Percentiles rank a stretch among this genome's conserved stretches.
Conservation (phyloP, 2,329 filamentous ascomycete genomes). For the Elsinoe ampelina region DNA sequence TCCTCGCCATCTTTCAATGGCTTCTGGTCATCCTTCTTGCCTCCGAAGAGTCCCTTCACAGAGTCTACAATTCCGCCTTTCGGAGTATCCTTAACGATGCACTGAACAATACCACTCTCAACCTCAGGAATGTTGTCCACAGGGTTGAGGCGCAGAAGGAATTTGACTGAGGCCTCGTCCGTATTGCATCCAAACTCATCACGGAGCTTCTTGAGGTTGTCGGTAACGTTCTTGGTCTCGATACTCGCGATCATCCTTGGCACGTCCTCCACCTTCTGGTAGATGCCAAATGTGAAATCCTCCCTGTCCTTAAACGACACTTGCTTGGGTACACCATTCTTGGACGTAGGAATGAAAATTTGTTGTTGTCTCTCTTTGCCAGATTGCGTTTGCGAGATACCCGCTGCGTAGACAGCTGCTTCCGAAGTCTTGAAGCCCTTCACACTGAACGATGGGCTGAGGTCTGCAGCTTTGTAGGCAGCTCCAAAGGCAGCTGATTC, state of each 20-base stretch:
- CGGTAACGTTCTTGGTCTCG: conserved; percentile 76
- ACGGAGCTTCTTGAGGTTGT: conserved; percentile 66
- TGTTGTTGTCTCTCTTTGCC: conserved; percentile 65
- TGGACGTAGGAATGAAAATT: conserved; percentile 70
- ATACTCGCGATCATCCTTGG: conserved; percentile 58
- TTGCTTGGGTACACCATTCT: conserved; percentile 71
- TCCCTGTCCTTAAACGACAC: conserved; percentile 72
- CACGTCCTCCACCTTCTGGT: conserved; percentile 54
- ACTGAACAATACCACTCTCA: conserved; percentile 66
- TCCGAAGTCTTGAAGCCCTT: conserved; percentile 91
- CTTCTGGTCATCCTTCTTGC: conserved; percentile 76
- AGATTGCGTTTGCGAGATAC: conserved; percentile 63
- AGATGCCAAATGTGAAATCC: conserved; percentile 73
- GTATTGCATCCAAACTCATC: conserved; percentile 69
- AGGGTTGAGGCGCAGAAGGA: conserved; percentile 62
- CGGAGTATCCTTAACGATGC: conserved; percentile 62
- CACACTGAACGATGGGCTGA: conserved; percentile 92
- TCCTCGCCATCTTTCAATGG: conserved; percentile 51
- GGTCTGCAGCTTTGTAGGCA: conserved; percentile 81
- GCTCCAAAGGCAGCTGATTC: conserved; percentile 95
- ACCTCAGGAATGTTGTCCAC: conserved; percentile 75
- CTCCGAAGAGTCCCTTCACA: conserved; percentile 91
- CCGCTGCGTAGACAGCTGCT: conserved; percentile 60
- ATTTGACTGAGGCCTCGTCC: conserved; percentile 69
- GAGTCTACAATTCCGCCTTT: conserved; percentile 80